phyloP scores from a whole-genome alignment of 257 asterid species.

The Coffea canephora region DNA sequence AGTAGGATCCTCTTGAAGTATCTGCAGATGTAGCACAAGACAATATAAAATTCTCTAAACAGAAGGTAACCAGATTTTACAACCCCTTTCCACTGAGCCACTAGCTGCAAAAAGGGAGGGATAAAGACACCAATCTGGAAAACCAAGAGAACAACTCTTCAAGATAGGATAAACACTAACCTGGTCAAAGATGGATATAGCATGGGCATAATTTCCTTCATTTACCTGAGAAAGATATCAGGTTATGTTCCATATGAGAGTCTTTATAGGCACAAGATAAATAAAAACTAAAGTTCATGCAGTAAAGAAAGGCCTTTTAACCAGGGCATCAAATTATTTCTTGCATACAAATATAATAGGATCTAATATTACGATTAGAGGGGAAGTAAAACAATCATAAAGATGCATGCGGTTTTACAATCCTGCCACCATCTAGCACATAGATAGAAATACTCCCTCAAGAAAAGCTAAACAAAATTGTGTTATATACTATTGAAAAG shows the following conservation, averaged over 20 bases:
- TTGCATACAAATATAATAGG: neutral
- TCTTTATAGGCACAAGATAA: slow-evolving; percentile 15
- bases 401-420: too few relatives aligned
- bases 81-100: slow-evolving; percentile 20
- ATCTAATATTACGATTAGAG: neutral
- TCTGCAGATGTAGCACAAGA: slow-evolving; percentile 44
- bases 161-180: slow-evolving; percentile 32
- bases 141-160: slow-evolving; percentile 4
- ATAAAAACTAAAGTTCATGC: neutral
- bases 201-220: slow-evolving; percentile 84
- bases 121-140: slow-evolving; percentile 15
- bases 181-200: slow-evolving; percentile 91
- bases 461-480: neutral
- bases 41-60: slow-evolving; percentile 10
- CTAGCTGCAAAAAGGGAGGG: slow-evolving; percentile 19
- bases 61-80: slow-evolving; percentile 16
- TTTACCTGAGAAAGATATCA: slow-evolving; percentile 71
- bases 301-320: neutral
- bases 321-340: neutral
- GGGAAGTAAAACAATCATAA: neutral
- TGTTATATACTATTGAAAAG: neutral
- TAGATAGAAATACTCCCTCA: neutral
- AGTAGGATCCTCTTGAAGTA: slow-evolving; percentile 80
- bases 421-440: neutral
- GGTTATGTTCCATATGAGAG: slow-evolving; percentile 14